Evolutionary conservation across 2,329 filamentous ascomycete species (phyloP), one percentile per base, ranked within the genome.

Genomic region (Chrysosporium queenslandicum): DNA sequence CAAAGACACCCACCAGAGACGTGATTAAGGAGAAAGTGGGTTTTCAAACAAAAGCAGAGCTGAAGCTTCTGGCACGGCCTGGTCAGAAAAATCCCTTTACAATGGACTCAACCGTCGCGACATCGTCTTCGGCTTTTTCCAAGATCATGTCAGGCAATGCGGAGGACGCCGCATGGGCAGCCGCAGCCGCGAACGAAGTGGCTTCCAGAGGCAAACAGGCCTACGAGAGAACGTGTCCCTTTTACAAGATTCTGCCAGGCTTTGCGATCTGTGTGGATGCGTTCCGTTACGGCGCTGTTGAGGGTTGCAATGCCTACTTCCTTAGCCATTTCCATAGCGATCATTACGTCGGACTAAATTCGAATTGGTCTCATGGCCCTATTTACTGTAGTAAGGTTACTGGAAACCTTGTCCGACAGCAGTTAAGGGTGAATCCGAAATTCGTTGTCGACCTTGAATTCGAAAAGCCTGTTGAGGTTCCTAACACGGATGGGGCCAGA

Each of bases 251-350:
- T 58, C 83, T 98, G 71, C 90, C 91, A 0, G 89, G 88, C 0
- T 85, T 96, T 62, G 87, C 79, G 58, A 94, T 97, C 50, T 94
- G 88, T 53, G 92, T 98, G 0, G 92, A 98, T 68, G 92, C 92
- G 0, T 95, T 98, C 63, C 82, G 91, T 18, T 98, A 97, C 63
- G 92, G 92, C 1, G 88, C 90, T 3, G 87, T 98, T 0, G 79
- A 94, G 64, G 90, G 88, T 0, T 95, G 90, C 66, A 85, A 86
- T 50, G 92, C 91, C 1, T 98, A 98, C 65, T 98, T 98, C 60
- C 77, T 98, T 9, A 96, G 90, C 61, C 92, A 98, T 65, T 98
- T 97, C 60, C 92, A 98, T 68, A 96, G 89, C 62, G 92, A 98
- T 65, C 92, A 98, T 65, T 98, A 98, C 61, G 82, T 96, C 30